These are phyloP conservation scores for Suhomyces prunicola DNA, from an alignment of 805 yeast genomes.

Conservation along the genomic window DNA sequence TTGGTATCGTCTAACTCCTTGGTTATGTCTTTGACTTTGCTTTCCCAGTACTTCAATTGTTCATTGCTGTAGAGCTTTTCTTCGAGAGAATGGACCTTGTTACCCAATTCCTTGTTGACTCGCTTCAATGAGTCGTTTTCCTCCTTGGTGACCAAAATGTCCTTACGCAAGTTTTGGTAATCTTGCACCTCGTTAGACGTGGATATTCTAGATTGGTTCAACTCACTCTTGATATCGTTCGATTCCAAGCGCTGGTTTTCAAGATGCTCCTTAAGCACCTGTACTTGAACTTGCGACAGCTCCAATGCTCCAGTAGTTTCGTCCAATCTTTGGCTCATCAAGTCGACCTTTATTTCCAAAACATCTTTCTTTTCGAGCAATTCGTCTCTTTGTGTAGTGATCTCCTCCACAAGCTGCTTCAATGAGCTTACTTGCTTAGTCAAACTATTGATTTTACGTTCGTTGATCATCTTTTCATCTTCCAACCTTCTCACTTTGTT, in stretches of 20 bases:
- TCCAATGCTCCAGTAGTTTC: slow-evolving; percentile 21
- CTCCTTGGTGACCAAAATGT: slow-evolving; percentile 55
- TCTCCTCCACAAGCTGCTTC: slow-evolving; percentile 56
- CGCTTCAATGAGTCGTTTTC: slow-evolving; percentile 65
- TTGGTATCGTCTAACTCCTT: slow-evolving; percentile 46
- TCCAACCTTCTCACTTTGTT: slow-evolving; percentile 28
- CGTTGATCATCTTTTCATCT: slow-evolving; percentile 33
- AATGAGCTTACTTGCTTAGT: slow-evolving; percentile 54
- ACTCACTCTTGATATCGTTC: slow-evolving; percentile 31
- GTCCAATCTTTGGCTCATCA: slow-evolving; percentile 25
- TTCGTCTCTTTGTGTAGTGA: slow-evolving; percentile 60
- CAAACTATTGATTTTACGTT: slow-evolving; percentile 33
- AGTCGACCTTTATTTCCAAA: slow-evolving; percentile 29
- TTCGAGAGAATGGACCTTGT: slow-evolving; percentile 46
- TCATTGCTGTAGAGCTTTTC: slow-evolving; percentile 46
- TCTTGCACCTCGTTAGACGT: slow-evolving; percentile 29
- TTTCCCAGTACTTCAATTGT: slow-evolving; percentile 60
- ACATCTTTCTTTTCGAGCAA: slow-evolving; percentile 41
- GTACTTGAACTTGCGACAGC: slow-evolving; percentile 25
- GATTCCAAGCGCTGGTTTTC: slow-evolving; percentile 32
- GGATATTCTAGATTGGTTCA: slow-evolving; percentile 28
- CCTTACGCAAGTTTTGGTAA: slow-evolving; percentile 42
- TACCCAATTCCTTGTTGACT: slow-evolving; percentile 49
- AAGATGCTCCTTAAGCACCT: slow-evolving; percentile 33
- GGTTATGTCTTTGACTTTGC: slow-evolving; percentile 53